phyloP scores from a whole-genome alignment of 225 moss, liverwort and hornwort species.

The Rhytidiadelphus loreus region DNA sequence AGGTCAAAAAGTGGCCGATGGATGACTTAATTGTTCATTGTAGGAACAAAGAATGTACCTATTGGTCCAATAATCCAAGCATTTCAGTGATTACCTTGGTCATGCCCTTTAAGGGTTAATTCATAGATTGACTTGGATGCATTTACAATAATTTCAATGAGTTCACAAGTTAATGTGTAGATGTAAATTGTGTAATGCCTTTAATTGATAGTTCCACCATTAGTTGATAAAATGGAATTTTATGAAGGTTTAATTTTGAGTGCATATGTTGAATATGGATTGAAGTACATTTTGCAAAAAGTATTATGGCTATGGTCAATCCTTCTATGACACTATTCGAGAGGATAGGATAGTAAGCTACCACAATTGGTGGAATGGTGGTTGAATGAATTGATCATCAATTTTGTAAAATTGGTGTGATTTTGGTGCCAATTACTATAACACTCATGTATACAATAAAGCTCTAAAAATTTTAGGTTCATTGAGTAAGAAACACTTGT shows the following conservation, averaged over 20 bases:
- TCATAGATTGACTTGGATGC: too few species aligned
- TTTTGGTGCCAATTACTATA: accelerated
- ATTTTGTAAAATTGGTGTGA: accelerated
- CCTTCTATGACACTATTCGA: not conserved
- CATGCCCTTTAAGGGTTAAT: too few species aligned
- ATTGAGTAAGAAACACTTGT: not conserved
- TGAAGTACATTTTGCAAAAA: not conserved
- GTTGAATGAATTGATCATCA: not conserved
- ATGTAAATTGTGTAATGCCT: too few species aligned
- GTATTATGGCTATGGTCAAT: too few species aligned
- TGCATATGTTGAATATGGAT: not conserved
- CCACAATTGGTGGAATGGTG: not conserved
- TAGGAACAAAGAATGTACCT: too few species aligned
- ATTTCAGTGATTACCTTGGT: too few species aligned
- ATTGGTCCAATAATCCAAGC: too few species aligned
- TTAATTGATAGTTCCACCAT: not conserved
- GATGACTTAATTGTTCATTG: too few species aligned
- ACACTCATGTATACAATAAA: accelerated
- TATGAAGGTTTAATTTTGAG: not conserved
- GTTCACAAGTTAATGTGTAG: not conserved
- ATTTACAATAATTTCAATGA: not conserved
- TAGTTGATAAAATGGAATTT: not conserved
- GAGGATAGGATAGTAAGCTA: not conserved
- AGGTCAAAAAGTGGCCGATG: too few species aligned
- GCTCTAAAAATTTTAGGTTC: not conserved